phyloP scores from a whole-genome alignment of 352 stramenopile species.

The Nothophytophthora sp. region DNA sequence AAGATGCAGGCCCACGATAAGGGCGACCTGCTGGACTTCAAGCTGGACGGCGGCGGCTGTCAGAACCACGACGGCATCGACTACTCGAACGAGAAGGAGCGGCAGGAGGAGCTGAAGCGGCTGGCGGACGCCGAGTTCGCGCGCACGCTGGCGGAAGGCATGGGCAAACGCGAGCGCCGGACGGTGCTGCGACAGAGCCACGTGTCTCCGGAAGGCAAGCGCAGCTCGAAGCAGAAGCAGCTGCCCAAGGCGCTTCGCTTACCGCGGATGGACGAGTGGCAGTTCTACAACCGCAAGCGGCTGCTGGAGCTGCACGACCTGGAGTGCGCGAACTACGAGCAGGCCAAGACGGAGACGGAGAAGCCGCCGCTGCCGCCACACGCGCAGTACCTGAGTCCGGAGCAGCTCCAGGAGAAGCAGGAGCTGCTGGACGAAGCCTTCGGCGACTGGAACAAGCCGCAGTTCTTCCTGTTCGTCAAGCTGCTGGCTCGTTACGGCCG shows the following conservation, averaged over 20 bases:
- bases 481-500: constrained; percentile 79
- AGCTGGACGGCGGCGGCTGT: constrained; percentile 92
- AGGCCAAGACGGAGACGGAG: constrained; percentile 73
- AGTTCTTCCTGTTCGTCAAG: constrained; percentile 89
- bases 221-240: constrained; percentile 72
- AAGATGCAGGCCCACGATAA: constrained; percentile 88
- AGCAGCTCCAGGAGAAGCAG: constrained; percentile 92
- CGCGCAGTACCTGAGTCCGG: constrained; percentile 79
- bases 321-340: constrained; percentile 78
- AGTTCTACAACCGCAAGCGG: constrained; percentile 86
- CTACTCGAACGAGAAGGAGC: constrained; percentile 93
- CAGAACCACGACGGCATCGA: constrained; percentile 98
- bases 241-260: constrained; percentile 79
- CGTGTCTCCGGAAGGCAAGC: constrained; percentile 44
- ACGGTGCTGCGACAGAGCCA: constrained; percentile 75
- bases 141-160: constrained; percentile 72
- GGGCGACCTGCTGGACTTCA: constrained; percentile 88
- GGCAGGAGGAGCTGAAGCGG: constrained; percentile 84
- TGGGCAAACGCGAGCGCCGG: constrained; percentile 83
- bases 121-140: constrained; percentile 85
- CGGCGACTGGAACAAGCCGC: constrained; percentile 87
- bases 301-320: constrained; percentile 85
- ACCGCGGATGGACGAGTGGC: constrained; percentile 87
- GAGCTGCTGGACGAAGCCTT: constrained; percentile 86
- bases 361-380: constrained; percentile 75